Percentiles rank a stretch among this genome's conserved stretches.
Evolutionary conservation across 164 flowering plant genomes (phyloP).

Genomic region (Magnolia sinica): DNA sequence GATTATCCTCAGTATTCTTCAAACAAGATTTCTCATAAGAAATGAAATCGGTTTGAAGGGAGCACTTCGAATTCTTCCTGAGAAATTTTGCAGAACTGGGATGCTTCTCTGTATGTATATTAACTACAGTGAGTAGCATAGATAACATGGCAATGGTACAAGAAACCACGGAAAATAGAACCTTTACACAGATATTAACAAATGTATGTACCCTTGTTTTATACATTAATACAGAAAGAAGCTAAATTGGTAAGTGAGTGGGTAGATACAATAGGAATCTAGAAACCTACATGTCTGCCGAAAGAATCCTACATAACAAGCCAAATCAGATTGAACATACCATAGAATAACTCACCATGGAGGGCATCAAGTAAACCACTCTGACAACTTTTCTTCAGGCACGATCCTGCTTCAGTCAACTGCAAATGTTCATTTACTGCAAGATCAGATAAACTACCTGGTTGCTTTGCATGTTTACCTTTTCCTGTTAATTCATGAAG

Average conservation of each 20-base stretch:
- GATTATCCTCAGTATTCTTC: slow-evolving; percentile 17
- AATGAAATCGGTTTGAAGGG: slow-evolving; percentile 10
- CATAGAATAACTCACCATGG: neutral
- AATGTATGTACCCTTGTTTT: too few relatives aligned
- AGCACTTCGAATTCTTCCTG: slow-evolving; percentile 17
- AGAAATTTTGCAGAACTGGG: slow-evolving; percentile 13
- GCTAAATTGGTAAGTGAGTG: neutral
- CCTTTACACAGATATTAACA: neutral
- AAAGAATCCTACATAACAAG: neutral
- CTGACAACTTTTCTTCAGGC: neutral
- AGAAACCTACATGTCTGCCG: neutral
- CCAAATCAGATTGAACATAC: neutral
- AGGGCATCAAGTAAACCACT: neutral
- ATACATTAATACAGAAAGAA: too few relatives aligned
- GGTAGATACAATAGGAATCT: neutral
- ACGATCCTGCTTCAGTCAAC: neutral
- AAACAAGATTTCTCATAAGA: slow-evolving; percentile 10
- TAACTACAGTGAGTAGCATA: neutral
- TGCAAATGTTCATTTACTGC: neutral
- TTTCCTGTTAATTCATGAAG: slow-evolving; percentile 39
- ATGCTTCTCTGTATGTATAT: slow-evolving; percentile 21
- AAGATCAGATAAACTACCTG: neutral
- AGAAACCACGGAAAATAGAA: neutral
- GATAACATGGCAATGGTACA: neutral
- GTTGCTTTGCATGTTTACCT: slow-evolving; percentile 23